Evolutionary conservation across 306 rosid species (phyloP), one percentile per base, ranked within the genome.

Genomic region (Begonia fuchsioides): DNA sequence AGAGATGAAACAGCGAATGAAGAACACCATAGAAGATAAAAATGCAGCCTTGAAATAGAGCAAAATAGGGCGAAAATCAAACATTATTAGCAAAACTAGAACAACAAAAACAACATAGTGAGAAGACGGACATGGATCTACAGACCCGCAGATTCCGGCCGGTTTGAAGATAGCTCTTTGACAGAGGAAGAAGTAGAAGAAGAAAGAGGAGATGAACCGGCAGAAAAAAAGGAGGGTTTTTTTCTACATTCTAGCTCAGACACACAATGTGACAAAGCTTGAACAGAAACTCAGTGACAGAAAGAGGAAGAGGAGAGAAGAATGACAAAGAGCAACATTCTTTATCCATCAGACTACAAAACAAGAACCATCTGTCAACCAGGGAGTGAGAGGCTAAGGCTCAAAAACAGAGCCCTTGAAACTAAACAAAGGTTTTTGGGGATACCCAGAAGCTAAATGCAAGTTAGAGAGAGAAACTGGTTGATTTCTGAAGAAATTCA

Each of bases 201-300:
- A 50, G 53, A 11, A 48, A 70, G 10, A 74, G 83, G 15, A 53
- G 55, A 76, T 68, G 93, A 68, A 84, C 87, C 62, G 69, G 95
- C 71, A 71, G 87, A 26, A 26, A 26, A 5, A 26, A 5, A 26
- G 35, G 35, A 51, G 72, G 73, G 71, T n/a, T 69, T 72, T n/a
- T 56, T 71, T 76, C 81, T 70, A 87, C 87, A 83, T 84, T 75
- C 17, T 60, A 20, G 60, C 61, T 56, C 55, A 56, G 12, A 49
- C 53, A 35, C 69, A 44, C 20, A 54, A 38, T 44, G 32, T 19
- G 45, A 6, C 62, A 16, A 14, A 26, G 3, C 10, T 47, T 43
- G 9, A 38, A 0, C 49, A 26, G 35, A 20, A 39, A 55, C 11
- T 55, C 13, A 14, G 39, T 5, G 46, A 51, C 26, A 46, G 58